Base-by-base conservation (phyloP, 805 yeast species). In the Candida maltosa region DNA sequence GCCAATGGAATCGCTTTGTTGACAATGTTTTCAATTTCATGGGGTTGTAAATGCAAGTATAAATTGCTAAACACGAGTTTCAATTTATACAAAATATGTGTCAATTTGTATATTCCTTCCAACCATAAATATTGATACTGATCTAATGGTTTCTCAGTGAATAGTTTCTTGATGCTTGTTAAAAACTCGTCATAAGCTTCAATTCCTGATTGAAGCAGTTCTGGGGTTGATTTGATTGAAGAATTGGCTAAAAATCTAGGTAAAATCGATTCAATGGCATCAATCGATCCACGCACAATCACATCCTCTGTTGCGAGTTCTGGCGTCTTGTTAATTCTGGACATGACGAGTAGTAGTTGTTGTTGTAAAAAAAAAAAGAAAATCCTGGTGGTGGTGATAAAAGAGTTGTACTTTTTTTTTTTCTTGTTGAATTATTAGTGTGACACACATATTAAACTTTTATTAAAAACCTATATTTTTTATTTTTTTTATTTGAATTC, bases 71-170 rank as follows among this genome's bases (percentile, higher is more conserved):
- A 47, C 18, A 17, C 34, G 6, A n/a, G 8, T 11, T 38, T 41
- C 26, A 39, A 40, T 9, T 24, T 26, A 1, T 26, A 34, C 16
- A 50, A 28, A 12, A 27, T 31, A 1, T 26, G 18, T 6, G 38
- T 30, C 17, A 51, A 29, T 16, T 27, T 25, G 1, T 37, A 29
- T 7, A 51, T 12, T 5, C 34, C 29, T 5, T 38, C 32, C 7
- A 55, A 21, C 62, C 62, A 56, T 6, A 54, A 35, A n/a, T 37
- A 30, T 16, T 43, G 44, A 34, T 56, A 50, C 8, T 35, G 21
- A 3, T 18, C 30, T 4, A 44, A n/a, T 0, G 41, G 39, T 25
- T 39, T 25, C n/a, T 44, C 40, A 6, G 19, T 24, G 9, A 56
- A 45, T 3, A 32, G 15, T 15, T 40, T 26, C 12, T 32, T 34